Percentiles rank a stretch among this genome's conserved stretches.
Conservation (phyloP, 305 asterid genomes). For the Vinca major region DNA sequence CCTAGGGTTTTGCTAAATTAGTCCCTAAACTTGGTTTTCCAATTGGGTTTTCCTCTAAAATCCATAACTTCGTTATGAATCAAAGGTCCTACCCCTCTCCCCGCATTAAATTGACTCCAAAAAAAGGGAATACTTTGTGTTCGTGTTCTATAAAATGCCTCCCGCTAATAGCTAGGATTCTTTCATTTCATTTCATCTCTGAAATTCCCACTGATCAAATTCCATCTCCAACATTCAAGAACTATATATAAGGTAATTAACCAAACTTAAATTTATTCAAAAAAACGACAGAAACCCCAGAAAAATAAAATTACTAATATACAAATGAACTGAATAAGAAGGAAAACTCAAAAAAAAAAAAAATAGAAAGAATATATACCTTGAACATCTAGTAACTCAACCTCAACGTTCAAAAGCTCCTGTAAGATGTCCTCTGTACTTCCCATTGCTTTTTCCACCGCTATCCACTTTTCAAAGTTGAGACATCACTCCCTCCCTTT, state of each 20-base stretch:
- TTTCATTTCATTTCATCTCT: background rate
- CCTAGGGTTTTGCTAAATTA: too few species aligned
- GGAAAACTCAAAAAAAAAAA: background rate
- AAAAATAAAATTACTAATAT: background rate
- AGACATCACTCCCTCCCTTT: background rate
- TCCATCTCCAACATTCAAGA: background rate
- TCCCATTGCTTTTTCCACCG: slow-evolving; percentile 36
- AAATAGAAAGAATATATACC: slow-evolving; percentile 31
- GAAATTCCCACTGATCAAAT: background rate
- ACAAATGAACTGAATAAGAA: background rate
- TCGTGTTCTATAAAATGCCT: background rate
- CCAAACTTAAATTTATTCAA: background rate
- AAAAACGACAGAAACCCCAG: background rate
- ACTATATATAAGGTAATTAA: background rate
- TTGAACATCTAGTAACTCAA: slow-evolving; percentile 77
- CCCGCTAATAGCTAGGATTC: background rate
- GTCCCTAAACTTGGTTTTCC: too few species aligned
- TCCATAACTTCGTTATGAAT: too few species aligned
- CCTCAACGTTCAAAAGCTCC: slow-evolving; percentile 75
- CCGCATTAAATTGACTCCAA: too few species aligned
- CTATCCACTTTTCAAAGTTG: background rate
- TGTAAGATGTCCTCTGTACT: slow-evolving; percentile 49
- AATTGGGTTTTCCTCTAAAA: too few species aligned
- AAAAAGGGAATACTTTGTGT: background rate
- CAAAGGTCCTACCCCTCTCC: too few species aligned